A percentile compares a stretch with the other conserved stretches of the same genome.
Conservation (phyloP, 192 early-diverging fungal species). For the Backusella luteola region DNA sequence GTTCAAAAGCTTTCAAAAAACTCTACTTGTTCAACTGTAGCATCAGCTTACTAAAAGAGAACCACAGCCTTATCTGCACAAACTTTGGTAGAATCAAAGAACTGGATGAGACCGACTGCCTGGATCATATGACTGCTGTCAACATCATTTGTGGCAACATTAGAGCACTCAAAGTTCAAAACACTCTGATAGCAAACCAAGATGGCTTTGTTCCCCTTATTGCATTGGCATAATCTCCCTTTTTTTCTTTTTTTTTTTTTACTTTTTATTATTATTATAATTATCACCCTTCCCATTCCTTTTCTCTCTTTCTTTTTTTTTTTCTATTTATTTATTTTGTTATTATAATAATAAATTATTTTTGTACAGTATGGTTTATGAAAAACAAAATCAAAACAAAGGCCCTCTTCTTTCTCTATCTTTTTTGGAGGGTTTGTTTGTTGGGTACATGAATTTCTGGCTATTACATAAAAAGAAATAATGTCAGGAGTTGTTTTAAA, state of each 20-base stretch:
- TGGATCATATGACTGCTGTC: neutral
- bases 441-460: too few relatives aligned
- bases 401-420: neutral
- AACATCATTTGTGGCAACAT: neutral
- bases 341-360: neutral
- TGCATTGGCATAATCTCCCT: neutral
- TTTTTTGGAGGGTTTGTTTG: too few relatives aligned
- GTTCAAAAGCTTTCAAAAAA: neutral
- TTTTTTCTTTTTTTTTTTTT: neutral
- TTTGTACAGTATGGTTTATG: neutral
- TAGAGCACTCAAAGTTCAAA: neutral
- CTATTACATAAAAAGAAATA: too few relatives aligned
- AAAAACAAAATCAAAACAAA: neutral
- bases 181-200: neutral
- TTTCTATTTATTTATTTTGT: neutral
- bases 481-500: too few relatives aligned
- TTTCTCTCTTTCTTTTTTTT: neutral
- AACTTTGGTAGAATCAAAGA: neutral
- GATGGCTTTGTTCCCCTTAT: neutral
- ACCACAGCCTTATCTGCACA: neutral
- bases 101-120: neutral
- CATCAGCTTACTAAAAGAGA: neutral
- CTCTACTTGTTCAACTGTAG: neutral
- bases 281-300: neutral
- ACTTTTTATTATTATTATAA: neutral